These are phyloP conservation scores for Pichia heedii DNA, from an alignment of 805 yeast genomes.

Conservation along the genomic window DNA sequence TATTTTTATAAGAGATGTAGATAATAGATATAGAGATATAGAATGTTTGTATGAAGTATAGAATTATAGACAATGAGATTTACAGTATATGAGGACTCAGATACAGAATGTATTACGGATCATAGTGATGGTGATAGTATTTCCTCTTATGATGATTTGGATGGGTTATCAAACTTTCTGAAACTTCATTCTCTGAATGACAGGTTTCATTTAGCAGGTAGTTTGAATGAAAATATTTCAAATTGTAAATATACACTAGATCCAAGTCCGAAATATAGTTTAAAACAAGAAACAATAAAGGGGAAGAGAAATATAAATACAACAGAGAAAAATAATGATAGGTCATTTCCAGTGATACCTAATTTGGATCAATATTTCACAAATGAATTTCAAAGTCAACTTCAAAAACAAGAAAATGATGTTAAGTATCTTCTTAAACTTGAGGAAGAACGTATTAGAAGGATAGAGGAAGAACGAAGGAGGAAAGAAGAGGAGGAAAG, in stretches of 20 bases:
- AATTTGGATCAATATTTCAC: neutral
- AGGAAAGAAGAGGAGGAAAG: constrained; percentile 18
- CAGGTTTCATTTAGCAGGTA: constrained; percentile 2
- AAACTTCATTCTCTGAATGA: constrained; percentile 1
- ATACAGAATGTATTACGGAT: too few relatives aligned
- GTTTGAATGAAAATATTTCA: neutral
- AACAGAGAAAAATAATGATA: neutral
- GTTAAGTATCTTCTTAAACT: constrained; percentile 11
- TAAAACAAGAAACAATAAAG: too few relatives aligned
- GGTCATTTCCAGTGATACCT: too few relatives aligned
- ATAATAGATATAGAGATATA: too few relatives aligned
- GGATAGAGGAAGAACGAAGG: constrained; percentile 15
- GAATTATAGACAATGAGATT: too few relatives aligned
- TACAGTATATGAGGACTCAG: too few relatives aligned
- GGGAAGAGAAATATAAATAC: too few relatives aligned
- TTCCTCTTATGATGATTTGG: neutral
- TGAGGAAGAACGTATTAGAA: constrained; percentile 13
- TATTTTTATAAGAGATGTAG: too few relatives aligned
- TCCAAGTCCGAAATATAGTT: too few relatives aligned
- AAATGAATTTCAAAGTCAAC: neutral
- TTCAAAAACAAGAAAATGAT: neutral
- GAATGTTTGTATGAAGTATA: too few relatives aligned
- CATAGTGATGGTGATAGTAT: neutral
- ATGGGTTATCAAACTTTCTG: neutral
- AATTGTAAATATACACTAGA: too few relatives aligned